phyloP scores from a whole-genome alignment of 352 stramenopile genomes.

The Phytophthora sansomeana region DNA sequence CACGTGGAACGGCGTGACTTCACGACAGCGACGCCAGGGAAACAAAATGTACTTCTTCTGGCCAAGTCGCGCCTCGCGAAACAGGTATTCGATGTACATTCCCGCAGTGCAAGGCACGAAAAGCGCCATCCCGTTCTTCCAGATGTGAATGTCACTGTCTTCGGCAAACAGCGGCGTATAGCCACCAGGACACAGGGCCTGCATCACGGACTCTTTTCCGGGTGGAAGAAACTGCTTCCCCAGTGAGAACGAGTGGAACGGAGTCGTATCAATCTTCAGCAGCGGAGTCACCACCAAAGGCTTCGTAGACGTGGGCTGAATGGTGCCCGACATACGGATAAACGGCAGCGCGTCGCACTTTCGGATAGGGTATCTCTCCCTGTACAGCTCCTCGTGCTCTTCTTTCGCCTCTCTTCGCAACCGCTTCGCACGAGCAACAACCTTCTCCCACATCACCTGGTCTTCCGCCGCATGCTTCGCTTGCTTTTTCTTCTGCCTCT shows the following conservation, averaged over 20 bases:
- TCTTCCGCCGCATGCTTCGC: neutral
- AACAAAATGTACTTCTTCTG: constrained; percentile 27
- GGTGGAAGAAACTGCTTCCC: constrained; percentile 64
- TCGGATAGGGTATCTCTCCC: constrained; percentile 17
- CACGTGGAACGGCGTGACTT: constrained; percentile 25
- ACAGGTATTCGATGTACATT: constrained; percentile 30
- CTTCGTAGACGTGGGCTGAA: neutral
- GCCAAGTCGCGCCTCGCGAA: constrained; percentile 1
- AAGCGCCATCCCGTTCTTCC: constrained; percentile 55
- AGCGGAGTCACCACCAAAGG: constrained; percentile 12
- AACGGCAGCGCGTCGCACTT: constrained; percentile 25
- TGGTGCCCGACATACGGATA: constrained; percentile 22
- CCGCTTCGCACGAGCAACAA: neutral
- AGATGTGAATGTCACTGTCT: constrained; percentile 54
- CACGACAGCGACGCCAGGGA: constrained; percentile 22
- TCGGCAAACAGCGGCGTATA: constrained; percentile 37
- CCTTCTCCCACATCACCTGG: neutral
- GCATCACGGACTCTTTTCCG: constrained; percentile 60
- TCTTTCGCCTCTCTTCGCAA: neutral
- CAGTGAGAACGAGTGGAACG: constrained; percentile 62
- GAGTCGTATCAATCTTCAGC: constrained; percentile 46
- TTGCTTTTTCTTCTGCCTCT: neutral
- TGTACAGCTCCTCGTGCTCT: constrained; percentile 5
- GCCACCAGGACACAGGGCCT: constrained; percentile 49
- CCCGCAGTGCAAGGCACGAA: constrained; percentile 22